Conservation (phyloP, 768 basidiomycete genomes). For the Naganishia antarctica region DNA sequence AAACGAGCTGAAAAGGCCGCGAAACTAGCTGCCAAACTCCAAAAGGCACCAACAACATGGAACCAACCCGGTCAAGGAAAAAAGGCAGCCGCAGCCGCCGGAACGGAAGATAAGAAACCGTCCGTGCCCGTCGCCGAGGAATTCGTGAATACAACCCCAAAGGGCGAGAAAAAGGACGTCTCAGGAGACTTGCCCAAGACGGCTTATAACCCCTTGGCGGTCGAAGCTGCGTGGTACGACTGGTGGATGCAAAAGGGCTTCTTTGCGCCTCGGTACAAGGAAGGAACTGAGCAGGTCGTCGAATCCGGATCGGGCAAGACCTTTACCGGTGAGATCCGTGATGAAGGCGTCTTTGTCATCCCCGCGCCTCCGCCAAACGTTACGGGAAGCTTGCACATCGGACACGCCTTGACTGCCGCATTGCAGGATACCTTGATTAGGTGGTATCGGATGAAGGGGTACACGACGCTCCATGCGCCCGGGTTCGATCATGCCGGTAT, state of each 20-base stretch:
- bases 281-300: slow-evolving; percentile 49
- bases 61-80: slow-evolving; percentile 52
- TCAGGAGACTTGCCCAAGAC: slow-evolving; percentile 71
- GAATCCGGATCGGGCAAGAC: slow-evolving; percentile 41
- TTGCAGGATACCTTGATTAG: slow-evolving; percentile 84
- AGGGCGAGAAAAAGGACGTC: slow-evolving; percentile 92
- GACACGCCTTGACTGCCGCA: slow-evolving; percentile 84
- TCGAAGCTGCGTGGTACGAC: slow-evolving; percentile 95
- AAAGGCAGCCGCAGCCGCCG: slow-evolving; percentile 57
- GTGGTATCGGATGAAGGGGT: slow-evolving; percentile 96
- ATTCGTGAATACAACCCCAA: slow-evolving; percentile 83
- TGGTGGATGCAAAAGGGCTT: slow-evolving; percentile 93
- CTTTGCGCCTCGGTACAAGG: slow-evolving; percentile 63
- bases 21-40: slow-evolving; percentile 53
- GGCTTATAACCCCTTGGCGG: slow-evolving; percentile 92
- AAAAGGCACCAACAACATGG: slow-evolving; percentile 45
- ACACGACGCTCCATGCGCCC: slow-evolving; percentile 80
- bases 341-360: slow-evolving; percentile 72
- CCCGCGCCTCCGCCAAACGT: slow-evolving; percentile 94
- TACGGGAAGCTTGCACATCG: slow-evolving; percentile 90
- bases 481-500: slow-evolving; percentile 99
- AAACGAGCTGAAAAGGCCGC: slow-evolving; percentile 55
- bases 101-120: slow-evolving; percentile 62
- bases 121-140: slow-evolving; percentile 54
- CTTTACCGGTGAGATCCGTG: slow-evolving; percentile 52